A percentile compares a stretch with the other conserved stretches of the same genome.
These are phyloP conservation scores for Carex pumila DNA, from an alignment of 176 grass and related monocot genomes.

Conservation along the genomic window DNA sequence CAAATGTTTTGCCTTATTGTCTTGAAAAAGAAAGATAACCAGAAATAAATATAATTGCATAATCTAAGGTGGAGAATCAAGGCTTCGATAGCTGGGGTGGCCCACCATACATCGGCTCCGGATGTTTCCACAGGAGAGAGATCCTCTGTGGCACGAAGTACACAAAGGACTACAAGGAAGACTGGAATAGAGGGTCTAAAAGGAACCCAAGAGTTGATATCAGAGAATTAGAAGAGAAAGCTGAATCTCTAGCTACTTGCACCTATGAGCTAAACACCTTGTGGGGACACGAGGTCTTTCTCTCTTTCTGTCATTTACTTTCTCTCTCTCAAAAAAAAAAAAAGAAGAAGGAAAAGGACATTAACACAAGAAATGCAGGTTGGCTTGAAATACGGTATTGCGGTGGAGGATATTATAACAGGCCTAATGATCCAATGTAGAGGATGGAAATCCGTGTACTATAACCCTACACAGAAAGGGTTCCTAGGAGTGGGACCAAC, in stretches of 20 bases:
- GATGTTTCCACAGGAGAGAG: slow-evolving; percentile 81
- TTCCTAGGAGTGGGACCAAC: slow-evolving; percentile 58
- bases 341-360: background rate
- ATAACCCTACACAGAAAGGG: slow-evolving; percentile 34
- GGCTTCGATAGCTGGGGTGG: slow-evolving; percentile 57
- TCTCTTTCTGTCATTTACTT: background rate
- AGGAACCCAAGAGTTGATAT: slow-evolving; percentile 12
- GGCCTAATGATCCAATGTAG: slow-evolving; percentile 66
- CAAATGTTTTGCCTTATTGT: background rate
- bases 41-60: slow-evolving; percentile 10
- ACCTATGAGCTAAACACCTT: slow-evolving; percentile 51
- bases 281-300: slow-evolving; percentile 51
- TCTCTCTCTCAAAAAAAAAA: background rate
- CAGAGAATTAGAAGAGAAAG: slow-evolving; percentile 37
- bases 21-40: background rate
- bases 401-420: slow-evolving; percentile 71
- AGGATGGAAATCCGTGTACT: slow-evolving; percentile 61
- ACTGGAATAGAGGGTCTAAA: slow-evolving; percentile 36
- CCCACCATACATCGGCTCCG: slow-evolving; percentile 47
- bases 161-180: slow-evolving; percentile 47
- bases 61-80: slow-evolving; percentile 41
- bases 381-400: slow-evolving; percentile 59
- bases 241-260: slow-evolving; percentile 36
- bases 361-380: slow-evolving; percentile 22
- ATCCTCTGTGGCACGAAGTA: slow-evolving; percentile 50